A percentile compares a stretch with the other conserved stretches of the same genome.
Conservation (phyloP, 2,329 filamentous ascomycete genomes). For the Sporothrix schenckii region DNA sequence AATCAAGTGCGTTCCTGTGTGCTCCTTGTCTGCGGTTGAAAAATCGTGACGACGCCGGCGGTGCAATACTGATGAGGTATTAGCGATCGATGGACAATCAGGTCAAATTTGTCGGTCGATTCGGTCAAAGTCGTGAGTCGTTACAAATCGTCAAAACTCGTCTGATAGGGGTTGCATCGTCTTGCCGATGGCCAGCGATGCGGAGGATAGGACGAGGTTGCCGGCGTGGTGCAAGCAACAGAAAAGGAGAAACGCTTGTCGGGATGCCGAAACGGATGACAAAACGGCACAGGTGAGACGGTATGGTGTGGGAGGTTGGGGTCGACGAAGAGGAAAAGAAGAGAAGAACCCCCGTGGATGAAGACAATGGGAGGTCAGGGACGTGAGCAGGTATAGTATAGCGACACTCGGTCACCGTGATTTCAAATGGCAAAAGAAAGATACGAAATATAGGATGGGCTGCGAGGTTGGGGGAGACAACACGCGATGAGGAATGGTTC, state of each 20-base stretch:
- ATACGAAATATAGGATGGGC: neutral
- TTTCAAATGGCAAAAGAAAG: neutral
- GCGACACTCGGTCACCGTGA: neutral
- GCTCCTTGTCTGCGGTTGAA: neutral
- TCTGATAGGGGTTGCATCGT: conserved; percentile 1
- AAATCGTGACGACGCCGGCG: neutral
- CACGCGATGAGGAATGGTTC: neutral
- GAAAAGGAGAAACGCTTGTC: neutral
- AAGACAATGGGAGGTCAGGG: neutral
- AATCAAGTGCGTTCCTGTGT: too few relatives aligned
- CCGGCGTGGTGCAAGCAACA: neutral
- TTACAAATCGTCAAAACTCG: neutral
- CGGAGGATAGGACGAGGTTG: neutral
- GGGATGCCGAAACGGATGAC: conserved; percentile 11
- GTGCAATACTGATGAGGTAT: neutral
- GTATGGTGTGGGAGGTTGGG: neutral
- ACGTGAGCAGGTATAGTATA: neutral
- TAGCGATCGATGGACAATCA: too few relatives aligned
- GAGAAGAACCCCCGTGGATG: neutral
- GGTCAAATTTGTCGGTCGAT: neutral
- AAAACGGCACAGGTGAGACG: neutral
- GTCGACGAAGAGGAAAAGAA: neutral
- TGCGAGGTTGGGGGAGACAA: neutral
- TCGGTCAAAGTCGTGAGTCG: neutral
- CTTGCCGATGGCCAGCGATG: neutral